phyloP scores from a whole-genome alignment of 148 eudicot species.

The Suaeda aralocaspica region DNA sequence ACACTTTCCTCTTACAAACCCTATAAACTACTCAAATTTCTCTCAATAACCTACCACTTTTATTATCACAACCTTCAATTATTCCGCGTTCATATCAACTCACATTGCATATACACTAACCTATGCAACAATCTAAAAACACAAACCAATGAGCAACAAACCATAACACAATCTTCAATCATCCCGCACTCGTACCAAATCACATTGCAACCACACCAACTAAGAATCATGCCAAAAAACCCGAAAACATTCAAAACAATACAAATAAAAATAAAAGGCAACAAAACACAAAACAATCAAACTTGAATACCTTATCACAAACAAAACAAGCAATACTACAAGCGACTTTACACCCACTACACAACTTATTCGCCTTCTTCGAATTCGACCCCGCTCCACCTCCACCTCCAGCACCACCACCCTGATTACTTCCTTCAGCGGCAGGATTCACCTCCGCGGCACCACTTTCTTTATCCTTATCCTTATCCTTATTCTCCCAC shows the following conservation, averaged over 20 bases:
- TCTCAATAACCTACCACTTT: no score
- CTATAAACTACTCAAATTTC: no score
- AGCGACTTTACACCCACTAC: slow-evolving; percentile 64
- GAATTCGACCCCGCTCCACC: slow-evolving; percentile 24
- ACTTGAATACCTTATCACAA: slow-evolving; percentile 71
- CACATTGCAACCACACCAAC: background rate
- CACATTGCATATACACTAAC: no score
- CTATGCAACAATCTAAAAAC: no score
- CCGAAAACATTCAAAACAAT: no score
- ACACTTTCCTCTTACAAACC: no score
- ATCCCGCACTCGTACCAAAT: no score
- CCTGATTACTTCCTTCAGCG: background rate
- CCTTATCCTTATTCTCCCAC: slow-evolving; percentile 64
- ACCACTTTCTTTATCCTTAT: background rate
- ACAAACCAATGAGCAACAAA: no score
- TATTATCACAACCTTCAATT: no score
- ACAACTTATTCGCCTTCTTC: slow-evolving; percentile 42
- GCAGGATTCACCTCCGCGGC: slow-evolving; percentile 24
- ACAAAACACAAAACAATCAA: background rate
- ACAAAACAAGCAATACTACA: slow-evolving; percentile 91
- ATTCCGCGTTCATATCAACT: no score
- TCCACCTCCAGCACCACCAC: background rate
- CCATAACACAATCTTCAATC: no score
- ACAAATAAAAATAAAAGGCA: background rate
- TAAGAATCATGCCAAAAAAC: background rate